A percentile compares a stretch with the other conserved stretches of the same genome.
Conservation (phyloP, 768 basidiomycete species). For the Dacryopinax primogenitus region DNA sequence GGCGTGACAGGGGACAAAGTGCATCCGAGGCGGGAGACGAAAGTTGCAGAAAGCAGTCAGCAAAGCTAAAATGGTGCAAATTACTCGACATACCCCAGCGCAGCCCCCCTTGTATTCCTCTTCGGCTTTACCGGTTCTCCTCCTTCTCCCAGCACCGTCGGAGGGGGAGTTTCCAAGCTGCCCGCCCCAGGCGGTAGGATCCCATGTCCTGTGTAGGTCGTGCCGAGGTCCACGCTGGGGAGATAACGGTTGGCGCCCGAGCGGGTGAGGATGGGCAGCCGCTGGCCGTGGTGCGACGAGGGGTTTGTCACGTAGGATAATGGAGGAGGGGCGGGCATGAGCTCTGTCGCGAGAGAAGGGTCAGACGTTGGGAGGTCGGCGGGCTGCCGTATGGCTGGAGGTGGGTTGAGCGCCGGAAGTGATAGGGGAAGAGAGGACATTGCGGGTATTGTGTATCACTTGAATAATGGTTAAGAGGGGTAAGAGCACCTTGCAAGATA, state of each 20-base stretch:
- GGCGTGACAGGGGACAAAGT: background rate
- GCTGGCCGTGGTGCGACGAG: background rate
- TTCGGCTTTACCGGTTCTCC: background rate
- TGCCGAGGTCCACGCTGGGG: background rate
- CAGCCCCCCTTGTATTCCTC: conserved; percentile 4
- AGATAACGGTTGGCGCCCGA: background rate
- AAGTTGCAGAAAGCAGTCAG: background rate
- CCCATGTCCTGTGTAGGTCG: background rate
- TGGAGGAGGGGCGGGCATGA: conserved; percentile 77
- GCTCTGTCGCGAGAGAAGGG: conserved; percentile 71
- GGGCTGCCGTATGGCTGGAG: background rate
- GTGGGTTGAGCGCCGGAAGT: background rate
- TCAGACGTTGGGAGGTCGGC: conserved; percentile 28
- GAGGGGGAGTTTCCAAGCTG: background rate
- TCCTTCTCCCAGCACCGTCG: background rate
- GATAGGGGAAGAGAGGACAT: too few species aligned
- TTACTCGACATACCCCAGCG: background rate
- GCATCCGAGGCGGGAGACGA: background rate
- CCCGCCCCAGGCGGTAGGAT: background rate
- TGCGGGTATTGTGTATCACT: background rate
- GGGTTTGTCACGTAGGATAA: conserved; percentile 27
- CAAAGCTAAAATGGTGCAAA: background rate
- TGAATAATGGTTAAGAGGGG: background rate
- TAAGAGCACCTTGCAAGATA: background rate
- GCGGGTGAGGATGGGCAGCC: background rate